These are phyloP conservation scores for Paracorniculantispora psalliotae DNA, from an alignment of 2,329 filamentous ascomycete genomes.

Conservation along the genomic window DNA sequence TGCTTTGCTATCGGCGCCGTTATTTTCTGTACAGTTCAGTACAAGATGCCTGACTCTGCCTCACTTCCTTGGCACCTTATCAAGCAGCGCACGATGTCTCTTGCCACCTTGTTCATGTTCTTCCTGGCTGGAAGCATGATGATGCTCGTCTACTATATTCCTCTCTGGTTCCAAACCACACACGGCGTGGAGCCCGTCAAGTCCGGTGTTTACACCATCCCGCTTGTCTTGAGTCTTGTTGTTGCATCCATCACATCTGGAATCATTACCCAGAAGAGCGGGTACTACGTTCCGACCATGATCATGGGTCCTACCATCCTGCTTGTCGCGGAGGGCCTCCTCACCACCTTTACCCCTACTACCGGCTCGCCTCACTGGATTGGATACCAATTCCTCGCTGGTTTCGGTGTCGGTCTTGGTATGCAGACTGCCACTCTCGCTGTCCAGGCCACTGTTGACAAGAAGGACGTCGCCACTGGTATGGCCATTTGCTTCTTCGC, in stretches of 20 bases:
- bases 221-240: constrained; percentile 51
- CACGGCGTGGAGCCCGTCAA: constrained; percentile 47
- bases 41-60: constrained; percentile 49
- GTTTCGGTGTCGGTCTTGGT: constrained; percentile 53
- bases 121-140: constrained; percentile 48
- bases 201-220: constrained; percentile 54
- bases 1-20: constrained; percentile 42
- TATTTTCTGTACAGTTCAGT: constrained; percentile 48
- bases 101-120: constrained; percentile 41
- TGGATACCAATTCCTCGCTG: constrained; percentile 53
- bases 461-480: constrained; percentile 49
- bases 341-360: constrained; percentile 48
- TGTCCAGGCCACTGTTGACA: constrained; percentile 48
- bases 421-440: constrained; percentile 56
- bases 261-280: constrained; percentile 44
- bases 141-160: constrained; percentile 49
- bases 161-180: constrained; percentile 56
- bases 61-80: constrained; percentile 53
- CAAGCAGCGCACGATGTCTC: constrained; percentile 49
- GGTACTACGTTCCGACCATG: constrained; percentile 58
- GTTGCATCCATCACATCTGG: constrained; percentile 47
- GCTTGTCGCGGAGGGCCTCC: constrained; percentile 50
- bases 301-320: constrained; percentile 45
- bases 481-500: constrained; percentile 53
- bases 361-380: constrained; percentile 52